These are phyloP conservation scores for Nyctanthes arbortristis DNA, from an alignment of 257 asterid genomes.

Conservation along the genomic window DNA sequence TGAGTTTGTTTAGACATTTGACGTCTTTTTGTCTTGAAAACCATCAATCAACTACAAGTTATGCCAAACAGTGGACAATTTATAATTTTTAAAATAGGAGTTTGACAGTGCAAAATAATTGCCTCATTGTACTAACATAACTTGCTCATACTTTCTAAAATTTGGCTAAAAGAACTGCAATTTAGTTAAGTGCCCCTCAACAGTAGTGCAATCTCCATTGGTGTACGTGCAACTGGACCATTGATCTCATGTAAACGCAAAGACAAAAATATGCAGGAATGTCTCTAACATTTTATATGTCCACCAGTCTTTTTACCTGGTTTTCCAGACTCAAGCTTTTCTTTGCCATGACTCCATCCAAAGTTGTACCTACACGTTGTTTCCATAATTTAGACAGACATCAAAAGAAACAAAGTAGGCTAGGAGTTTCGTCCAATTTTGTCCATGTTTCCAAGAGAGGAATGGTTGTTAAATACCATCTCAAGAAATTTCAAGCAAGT, in stretches of 20 bases:
- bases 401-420: neutral
- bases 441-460: neutral
- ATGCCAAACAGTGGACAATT: neutral
- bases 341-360: conserved; percentile 99
- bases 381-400: conserved; percentile 18
- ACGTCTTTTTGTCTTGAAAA: neutral
- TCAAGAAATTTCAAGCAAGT: conserved; percentile 7
- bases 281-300: neutral
- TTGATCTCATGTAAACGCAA: neutral
- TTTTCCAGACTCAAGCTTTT: conserved; percentile 90
- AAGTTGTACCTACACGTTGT: conserved; percentile 65
- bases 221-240: too few relatives aligned
- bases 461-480: conserved; percentile 7
- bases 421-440: neutral
- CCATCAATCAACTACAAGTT: neutral
- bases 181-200: neutral
- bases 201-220: conserved; percentile 4
- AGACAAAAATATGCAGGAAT: neutral
- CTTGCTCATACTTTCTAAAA: neutral
- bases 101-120: neutral
- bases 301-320: conserved; percentile 49
- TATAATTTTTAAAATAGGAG: neutral
- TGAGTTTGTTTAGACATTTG: neutral
- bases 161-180: neutral
- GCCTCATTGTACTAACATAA: too few relatives aligned